phyloP scores from a whole-genome alignment of 2,329 filamentous ascomycete species.

The Fusarium dlaminii region DNA sequence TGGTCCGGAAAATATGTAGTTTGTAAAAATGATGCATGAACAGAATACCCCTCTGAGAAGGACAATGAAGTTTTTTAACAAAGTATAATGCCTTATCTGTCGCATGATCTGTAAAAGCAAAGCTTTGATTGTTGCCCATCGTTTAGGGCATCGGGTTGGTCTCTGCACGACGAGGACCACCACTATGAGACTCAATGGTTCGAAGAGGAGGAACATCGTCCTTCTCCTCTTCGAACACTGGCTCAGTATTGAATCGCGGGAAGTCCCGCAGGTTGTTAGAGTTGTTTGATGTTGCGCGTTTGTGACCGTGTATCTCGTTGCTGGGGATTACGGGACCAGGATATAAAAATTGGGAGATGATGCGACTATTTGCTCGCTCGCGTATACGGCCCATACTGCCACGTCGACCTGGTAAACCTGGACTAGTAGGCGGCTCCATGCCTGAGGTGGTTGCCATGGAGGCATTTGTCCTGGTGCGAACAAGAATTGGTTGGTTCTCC shows the following conservation, averaged over 20 bases:
- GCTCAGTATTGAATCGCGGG: slow-evolving; percentile 41
- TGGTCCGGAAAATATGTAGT: slow-evolving; percentile 2
- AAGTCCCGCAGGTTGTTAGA: slow-evolving; percentile 41
- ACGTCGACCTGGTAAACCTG: slow-evolving; percentile 44
- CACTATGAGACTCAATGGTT: slow-evolving; percentile 37
- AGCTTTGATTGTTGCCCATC: neutral
- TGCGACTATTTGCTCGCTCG: slow-evolving; percentile 51
- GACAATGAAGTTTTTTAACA: neutral
- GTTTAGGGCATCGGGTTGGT: slow-evolving; percentile 40
- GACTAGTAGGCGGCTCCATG: slow-evolving; percentile 34
- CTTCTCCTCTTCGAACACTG: slow-evolving; percentile 41
- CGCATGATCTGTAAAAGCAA: neutral
- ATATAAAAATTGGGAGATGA: slow-evolving; percentile 59
- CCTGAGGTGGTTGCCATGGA: slow-evolving; percentile 47
- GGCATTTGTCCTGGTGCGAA: slow-evolving; percentile 49
- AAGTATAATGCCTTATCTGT: neutral
- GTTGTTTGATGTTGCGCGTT: slow-evolving; percentile 42
- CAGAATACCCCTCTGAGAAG: neutral
- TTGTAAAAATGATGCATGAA: slow-evolving; percentile 10
- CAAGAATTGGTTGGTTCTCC: slow-evolving; percentile 53
- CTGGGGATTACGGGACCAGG: slow-evolving; percentile 56
- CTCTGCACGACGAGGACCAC: slow-evolving; percentile 42
- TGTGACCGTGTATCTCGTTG: slow-evolving; percentile 42
- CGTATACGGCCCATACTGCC: slow-evolving; percentile 53
- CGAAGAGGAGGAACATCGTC: slow-evolving; percentile 41